These are phyloP conservation scores for Pascua sp. DNA, from an alignment of 1,284 basidiomycete species.

Conservation along the genomic window DNA sequence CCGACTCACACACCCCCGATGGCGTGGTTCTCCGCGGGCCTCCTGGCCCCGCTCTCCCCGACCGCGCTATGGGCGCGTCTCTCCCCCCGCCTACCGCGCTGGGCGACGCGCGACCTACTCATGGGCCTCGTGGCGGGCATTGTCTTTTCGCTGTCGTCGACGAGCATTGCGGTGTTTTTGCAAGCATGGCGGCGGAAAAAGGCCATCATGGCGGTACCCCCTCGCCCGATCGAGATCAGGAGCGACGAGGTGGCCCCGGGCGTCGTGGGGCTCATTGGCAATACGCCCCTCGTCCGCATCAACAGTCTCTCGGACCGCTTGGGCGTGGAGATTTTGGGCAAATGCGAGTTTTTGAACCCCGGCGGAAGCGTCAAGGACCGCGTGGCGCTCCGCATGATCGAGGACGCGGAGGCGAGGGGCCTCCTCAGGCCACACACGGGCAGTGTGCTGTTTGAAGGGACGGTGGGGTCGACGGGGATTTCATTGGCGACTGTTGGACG, in stretches of 20 bases:
- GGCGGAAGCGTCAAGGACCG: constrained; percentile 98
- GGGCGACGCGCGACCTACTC: constrained; percentile 52
- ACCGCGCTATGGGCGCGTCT: constrained; percentile 2
- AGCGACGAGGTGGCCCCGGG: constrained; percentile 67
- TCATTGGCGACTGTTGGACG: constrained; percentile 88
- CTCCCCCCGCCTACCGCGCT: constrained; percentile 19
- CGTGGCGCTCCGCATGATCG: constrained; percentile 86
- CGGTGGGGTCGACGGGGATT: constrained; percentile 94
- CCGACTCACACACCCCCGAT: not conserved
- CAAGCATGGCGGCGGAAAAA: constrained; percentile 53
- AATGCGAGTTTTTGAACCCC: constrained; percentile 74
- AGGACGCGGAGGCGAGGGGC: constrained; percentile 83
- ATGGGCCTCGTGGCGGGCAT: constrained; percentile 68
- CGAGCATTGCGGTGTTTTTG: constrained; percentile 57
- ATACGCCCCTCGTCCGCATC: constrained; percentile 89
- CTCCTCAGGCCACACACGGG: constrained; percentile 80
- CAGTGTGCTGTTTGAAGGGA: constrained; percentile 95
- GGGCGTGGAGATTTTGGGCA: constrained; percentile 77
- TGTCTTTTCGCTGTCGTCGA: constrained; percentile 64
- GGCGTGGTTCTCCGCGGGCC: not conserved
- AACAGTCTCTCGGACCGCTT: constrained; percentile 84
- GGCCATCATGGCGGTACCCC: constrained; percentile 47
- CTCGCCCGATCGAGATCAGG: constrained; percentile 68
- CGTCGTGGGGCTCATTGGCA: constrained; percentile 82
- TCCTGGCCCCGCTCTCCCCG: not conserved